These are phyloP conservation scores for Moniliophthora roreri DNA, from an alignment of 1,284 basidiomycete genomes.

Conservation along the genomic window DNA sequence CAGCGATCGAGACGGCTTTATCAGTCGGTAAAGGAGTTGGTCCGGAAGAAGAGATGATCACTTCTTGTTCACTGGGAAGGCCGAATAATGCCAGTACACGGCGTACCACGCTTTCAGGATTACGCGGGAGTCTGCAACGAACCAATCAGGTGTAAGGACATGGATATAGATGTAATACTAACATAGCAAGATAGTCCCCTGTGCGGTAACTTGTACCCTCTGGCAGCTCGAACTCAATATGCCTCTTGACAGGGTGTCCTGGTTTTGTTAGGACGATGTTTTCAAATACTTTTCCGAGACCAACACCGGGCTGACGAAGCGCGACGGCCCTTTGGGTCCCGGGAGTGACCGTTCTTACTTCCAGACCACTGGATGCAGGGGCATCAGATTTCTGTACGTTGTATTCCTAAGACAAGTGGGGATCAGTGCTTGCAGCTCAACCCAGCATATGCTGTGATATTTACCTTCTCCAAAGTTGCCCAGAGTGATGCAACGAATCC, in stretches of 20 bases:
- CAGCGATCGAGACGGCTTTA: slow-evolving; percentile 33
- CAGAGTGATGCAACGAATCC: slow-evolving; percentile 43
- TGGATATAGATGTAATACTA: slow-evolving; percentile 12
- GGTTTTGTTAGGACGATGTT: slow-evolving; percentile 39
- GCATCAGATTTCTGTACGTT: slow-evolving; percentile 21
- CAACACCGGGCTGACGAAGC: slow-evolving; percentile 39
- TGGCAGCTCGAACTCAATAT: slow-evolving; percentile 46
- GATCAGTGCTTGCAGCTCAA: too few relatives aligned
- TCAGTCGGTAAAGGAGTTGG: slow-evolving; percentile 43
- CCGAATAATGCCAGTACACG: slow-evolving; percentile 38
- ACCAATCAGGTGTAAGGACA: too few relatives aligned
- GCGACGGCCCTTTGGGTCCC: slow-evolving; percentile 35
- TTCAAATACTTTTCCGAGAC: slow-evolving; percentile 38
- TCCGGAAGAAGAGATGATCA: slow-evolving; percentile 36
- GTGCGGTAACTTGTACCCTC: slow-evolving; percentile 39
- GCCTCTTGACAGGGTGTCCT: slow-evolving; percentile 40
- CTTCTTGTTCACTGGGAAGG: slow-evolving; percentile 42
- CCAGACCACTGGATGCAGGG: slow-evolving; percentile 23
- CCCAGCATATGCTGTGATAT: too few relatives aligned
- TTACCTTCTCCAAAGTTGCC: slow-evolving; percentile 35
- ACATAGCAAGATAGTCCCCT: slow-evolving; percentile 53
- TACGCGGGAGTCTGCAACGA: slow-evolving; percentile 40
- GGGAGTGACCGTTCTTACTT: slow-evolving; percentile 32
- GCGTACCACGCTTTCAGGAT: slow-evolving; percentile 37
- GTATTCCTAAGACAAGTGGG: too few relatives aligned